Evolutionary conservation across 495 filamentous ascomycete species (phyloP), one percentile per base, ranked within the genome.

Genomic region (Echria macrotheca): DNA sequence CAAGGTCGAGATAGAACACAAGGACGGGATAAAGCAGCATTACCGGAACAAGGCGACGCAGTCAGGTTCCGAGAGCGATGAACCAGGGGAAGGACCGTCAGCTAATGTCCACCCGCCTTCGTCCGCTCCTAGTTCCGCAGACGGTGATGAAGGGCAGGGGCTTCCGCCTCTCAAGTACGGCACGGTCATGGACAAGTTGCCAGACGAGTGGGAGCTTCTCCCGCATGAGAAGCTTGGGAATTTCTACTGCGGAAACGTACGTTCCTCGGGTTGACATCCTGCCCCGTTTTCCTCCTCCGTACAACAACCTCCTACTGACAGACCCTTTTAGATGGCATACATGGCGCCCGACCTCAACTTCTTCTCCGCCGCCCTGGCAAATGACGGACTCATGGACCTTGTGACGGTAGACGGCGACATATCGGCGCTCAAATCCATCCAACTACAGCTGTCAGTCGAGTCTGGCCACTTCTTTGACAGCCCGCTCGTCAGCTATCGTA

Each of bases 341-440:
- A 89, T 98, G 87, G 82, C 89, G 2, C 78, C 90, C 18, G 85
- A 87, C 47, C 78, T 82, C 26, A 88, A 87, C 56, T 94, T 96
- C 73, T 98, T 98, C 75, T 77, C 88, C 0, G 84, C 87, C 1
- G 77, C 93, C 0, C 76, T 93, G 10, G 87, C 89, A 5, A 80
- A 82, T 45, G 93, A 98, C 59, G 93, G 91, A 7, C 71, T 84
- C 44, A 78, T 95, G 66, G 93, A 98, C 60, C 71, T 97, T 21
- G 72, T 96, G 46, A 85, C 80, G 39, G 82, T 94, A 46, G 77
- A 86, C 45, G 91, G 89, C 26, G 82, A 84, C 39, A 79, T 95
- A 38, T 69, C 76, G 4, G 79, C 84, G 3, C 33, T 74, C 9
- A 78, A 75, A 4, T 75, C 83, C 15, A 60, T 95, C 24, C 68